A percentile compares a stretch with the other conserved stretches of the same genome.
Conservation (phyloP, 1,284 basidiomycete genomes). For the Vanrija pseudolonga region DNA sequence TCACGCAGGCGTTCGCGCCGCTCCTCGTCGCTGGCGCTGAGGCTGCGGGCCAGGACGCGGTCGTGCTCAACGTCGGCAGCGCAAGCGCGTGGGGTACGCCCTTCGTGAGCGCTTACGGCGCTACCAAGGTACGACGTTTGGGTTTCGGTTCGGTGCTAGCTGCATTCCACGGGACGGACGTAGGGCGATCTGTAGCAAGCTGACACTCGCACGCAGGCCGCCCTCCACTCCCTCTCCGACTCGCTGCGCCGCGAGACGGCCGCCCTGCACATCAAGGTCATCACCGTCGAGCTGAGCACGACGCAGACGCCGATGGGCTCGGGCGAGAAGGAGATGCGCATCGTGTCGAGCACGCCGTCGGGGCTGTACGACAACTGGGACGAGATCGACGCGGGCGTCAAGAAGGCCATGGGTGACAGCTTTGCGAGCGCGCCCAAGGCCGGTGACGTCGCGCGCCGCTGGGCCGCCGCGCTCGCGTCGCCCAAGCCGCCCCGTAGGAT, state of each 20-base stretch:
- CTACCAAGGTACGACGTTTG: background rate
- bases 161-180: too few species aligned
- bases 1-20: conserved; percentile 18
- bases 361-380: background rate
- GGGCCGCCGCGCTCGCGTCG: background rate
- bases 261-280: conserved; percentile 4
- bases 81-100: conserved; percentile 8
- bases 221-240: conserved; percentile 11
- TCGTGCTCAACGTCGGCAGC: conserved; percentile 24
- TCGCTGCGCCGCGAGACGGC: conserved; percentile 15
- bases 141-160: too few species aligned
- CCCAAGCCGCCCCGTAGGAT: background rate
- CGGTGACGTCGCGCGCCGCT: background rate
- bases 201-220: conserved; percentile 14
- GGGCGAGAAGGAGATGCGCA: background rate
- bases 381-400: background rate
- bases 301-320: conserved; percentile 1
- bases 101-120: conserved; percentile 14
- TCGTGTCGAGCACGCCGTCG: background rate
- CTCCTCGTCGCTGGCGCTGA: conserved; percentile 4
- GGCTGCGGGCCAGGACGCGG: background rate
- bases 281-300: background rate
- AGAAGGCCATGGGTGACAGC: background rate
- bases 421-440: background rate
- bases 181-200: too few species aligned